Evolutionary conservation across 192 early-diverging fungal species (phyloP), one percentile per base, ranked within the genome.

Genomic region (Coemansia reversa): DNA sequence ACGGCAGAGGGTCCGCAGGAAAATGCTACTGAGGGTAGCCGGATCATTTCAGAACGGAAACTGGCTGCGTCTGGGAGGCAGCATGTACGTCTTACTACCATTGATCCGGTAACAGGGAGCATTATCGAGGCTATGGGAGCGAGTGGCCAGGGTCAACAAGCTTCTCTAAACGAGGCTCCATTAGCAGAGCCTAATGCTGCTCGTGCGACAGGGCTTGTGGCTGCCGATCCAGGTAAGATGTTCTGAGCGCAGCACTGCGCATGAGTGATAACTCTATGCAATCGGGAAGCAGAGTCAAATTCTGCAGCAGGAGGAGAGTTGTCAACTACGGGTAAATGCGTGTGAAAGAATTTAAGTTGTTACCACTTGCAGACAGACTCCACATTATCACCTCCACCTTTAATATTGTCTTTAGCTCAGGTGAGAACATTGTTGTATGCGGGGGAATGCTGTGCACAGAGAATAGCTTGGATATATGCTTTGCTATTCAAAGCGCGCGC

Each of bases 41-140:
- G 3, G 39, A 45, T 45, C 14, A 45, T 16, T 14, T 16, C 12
- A 45, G 51, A 64, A 19, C 32, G 24, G 20, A 8, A 45, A 14
- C 9, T 45, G 58, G 49, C 51, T 60, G 47, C 35, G 33, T 59
- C 69, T 28, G 55, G 62, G 24, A 58, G 63, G 30, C 69, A 70
- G 58, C 67, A 74, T 49, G 71, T 74, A 11, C 76, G 71, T 24
- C 62, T 74, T 20, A 74, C 76, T 29, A 79, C 76, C 33, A 74
- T 79, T 16, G 70, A 79, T 54, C 76, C 76, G 22, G 59, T 74
- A 49, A 79, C 71, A 8, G 71, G 63, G 14, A 70, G 58, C 67
- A 67, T 74, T 51, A 51, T 50, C 23, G 67, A 62, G 23, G 14
- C 32, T 19, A 16, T 47, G 25, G 16, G 28, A 28, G 6, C 22